Evolutionary conservation across 2,329 filamentous ascomycete species (phyloP), one percentile per base, ranked within the genome.

Genomic region (Aspergillus spinulosporus): DNA sequence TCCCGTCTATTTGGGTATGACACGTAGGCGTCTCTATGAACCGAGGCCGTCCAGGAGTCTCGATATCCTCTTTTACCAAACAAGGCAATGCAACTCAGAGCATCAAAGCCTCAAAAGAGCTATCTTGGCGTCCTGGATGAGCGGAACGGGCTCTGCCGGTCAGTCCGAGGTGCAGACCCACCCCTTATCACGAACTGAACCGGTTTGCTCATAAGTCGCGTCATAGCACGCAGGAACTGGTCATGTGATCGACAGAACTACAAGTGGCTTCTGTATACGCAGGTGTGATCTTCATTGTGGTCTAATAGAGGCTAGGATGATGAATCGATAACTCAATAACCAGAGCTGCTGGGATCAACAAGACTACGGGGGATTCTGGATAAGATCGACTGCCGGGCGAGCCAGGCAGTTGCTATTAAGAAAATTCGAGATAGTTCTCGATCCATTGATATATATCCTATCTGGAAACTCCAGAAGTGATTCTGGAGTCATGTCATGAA

Each of bases 181-280:
- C 48, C 7, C 37, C 12, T 49, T 29, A 50, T 50, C 48, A 21
- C 37, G 37, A 42, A 42, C 48, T 37, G 37, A 43, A 31, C 48
- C 48, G 36, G 36, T 49, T 49, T 49, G 21, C 21, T 15, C 12
- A 11, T 32, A 42, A n/a, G 9, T 43, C n/a, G 48, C 48, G 37
- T 50, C 48, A 50, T 50, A 42, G 39, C 39, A 28, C 26, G 48
- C 48, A 50, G 37, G 37, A 43, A 50, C 48, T 5, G 47, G 29
- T 11, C 48, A 50, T 50, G 37, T 32, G 48, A 50, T 50, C 37
- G 47, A 50, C 48, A 32, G 48, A 26, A 42, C 29, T 14, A 5
- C 36, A 21, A 21, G 21, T 21, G 21, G 21, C 21, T 21, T 21
- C 21, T 21, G 21, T 21, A 21, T 21, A 21, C 21, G 21, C 4